Evolutionary conservation across 2,329 filamentous ascomycete species (phyloP), one percentile per base, ranked within the genome.

Genomic region (Botrytis elliptica): DNA sequence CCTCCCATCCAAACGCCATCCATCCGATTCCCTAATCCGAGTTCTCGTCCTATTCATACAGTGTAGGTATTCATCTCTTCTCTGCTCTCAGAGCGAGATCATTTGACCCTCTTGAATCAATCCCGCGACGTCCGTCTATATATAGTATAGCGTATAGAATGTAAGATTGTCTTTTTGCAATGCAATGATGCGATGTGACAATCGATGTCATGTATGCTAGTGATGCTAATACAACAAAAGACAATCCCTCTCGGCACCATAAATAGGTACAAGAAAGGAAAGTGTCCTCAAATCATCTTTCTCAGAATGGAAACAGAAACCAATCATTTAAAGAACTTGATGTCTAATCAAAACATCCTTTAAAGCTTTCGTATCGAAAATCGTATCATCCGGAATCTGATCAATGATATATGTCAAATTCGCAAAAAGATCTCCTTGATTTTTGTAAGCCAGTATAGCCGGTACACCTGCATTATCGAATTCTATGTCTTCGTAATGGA

Each of bases 401-500:
- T 94, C 90, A 76, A 97, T 89, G 70, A 98, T 87, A 72, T 95
- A 95, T 0, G 96, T 93, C 70, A 98, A 85, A 79, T 95, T 97
- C 76, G 93, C 93, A 79, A 98, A 94, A 77, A 98, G 90, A 77
- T 98, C 95, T 71, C 94, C 95, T 80, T 91, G 89, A 79, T 91
- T 93, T 74, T 91, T 91, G 85, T 99, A 99, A 18, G 93, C 95
- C 67, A 98, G 86, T 55, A 98, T 86, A 6, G 96, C 94, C 0
- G 96, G 96, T 2, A 97, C 92, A 64, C 92, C 91, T 46, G 94
- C 92, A 74, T 92, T 90, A 81, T 98, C 94, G 86, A 98, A 97
- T 82, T 98, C 95, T 55, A 97, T 97, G 74, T 97, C 95, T 75
- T 93, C 91, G 81, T 94, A 93, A 83, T 97, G 91, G 66, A 98